Base-by-base conservation (phyloP, 108 stramenopile species). In the Mayamaea pseudoterrestris region DNA sequence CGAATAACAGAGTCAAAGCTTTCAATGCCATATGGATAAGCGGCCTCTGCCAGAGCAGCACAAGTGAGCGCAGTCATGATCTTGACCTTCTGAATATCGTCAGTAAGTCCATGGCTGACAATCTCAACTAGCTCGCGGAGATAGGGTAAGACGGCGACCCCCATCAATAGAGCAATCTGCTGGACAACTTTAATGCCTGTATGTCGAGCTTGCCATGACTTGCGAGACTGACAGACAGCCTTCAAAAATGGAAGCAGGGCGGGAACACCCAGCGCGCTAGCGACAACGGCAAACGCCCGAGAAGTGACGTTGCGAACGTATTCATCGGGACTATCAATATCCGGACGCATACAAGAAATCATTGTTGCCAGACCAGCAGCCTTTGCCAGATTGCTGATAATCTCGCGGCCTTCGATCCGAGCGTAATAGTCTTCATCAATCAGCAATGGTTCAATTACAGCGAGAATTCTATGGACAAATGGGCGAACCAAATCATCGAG, bases 361-460 rank as follows among this genome's bases (percentile, higher is more conserved):
- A 99, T 99, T 18, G 96, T 94, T n/a, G 96, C 87, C 2, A 99
- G 63, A 14, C 98, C 98, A 13, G 98, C 98, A 22, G 98, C 98
- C 74, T 99, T 99, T 43, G 95, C 91, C 12, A 99, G 58, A 63
- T 99, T 99, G 45, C 94, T 94, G 48, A 99, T 98, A 61, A 99
- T 97, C 66, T 98, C 97, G 13, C 97, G 67, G 5, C 94, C 98
- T 73, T 98, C 97, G 0, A 96, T 94, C 16, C 97, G 73, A 5
- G 96, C 98, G 58, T 96, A 99, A 57, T 96, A 98, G 67, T 99
- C 98, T 63, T 95, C 94, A 69, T 98, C 98, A 43, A 99, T 98
- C 21, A 99, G 71, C 26, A 99, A 66, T 3, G 98, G 97, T 66
- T 94, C 93, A 52, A 98, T 95, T 2, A 97, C 97, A 13, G 93